Base-by-base conservation (phyloP, 116 monocot genomes). In the Zostera marina region DNA sequence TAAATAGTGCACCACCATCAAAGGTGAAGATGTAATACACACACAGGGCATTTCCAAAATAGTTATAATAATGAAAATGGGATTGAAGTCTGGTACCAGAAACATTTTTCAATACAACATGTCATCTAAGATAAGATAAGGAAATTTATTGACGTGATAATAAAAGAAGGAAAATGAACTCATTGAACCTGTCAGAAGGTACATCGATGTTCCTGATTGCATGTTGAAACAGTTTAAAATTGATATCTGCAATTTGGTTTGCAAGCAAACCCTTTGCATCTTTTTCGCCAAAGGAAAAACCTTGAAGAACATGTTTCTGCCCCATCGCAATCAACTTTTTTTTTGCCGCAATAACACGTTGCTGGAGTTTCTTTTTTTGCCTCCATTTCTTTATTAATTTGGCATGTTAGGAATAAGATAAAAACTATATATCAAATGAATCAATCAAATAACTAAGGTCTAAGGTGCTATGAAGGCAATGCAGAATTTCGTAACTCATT, bases 241-340 rank as follows among this genome's bases (percentile, higher is more conserved):
- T 78, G 24, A 89, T 56, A 59, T 74, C 47, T 13, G 66, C 73
- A 60, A 96, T 80, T 58, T 89, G 82, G 52, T 61, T 67, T 55
- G 68, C 72, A 63, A 96, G 85, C 58, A 57, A 66, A 44, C 21
- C 61, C 68, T 76, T 85, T 39, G 85, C 68, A 15, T 32, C 63
- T 54, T 85, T 89, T 12, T 68, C 76, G 20, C 89, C 83, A 63
- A 63, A 69, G 51, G 52, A 68, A 48, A 89, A 72, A 56, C 82
- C 82, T 22, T 75, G 72, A n/a, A 96, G 54, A 70, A 81, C 49
- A 83, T 96, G 96, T 26, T 69, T 69, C 61, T 96, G 96, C 48
- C 75, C 75, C 46, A 89, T 67, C 64, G 76, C 85, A 61, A 60
- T 61, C 12, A 89, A 63, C 45, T 74, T 78, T 65, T 76, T 96